A percentile compares a stretch with the other conserved stretches of the same genome.
Evolutionary conservation across 306 rosid genomes (phyloP).

Genomic region (Argentina anserina): DNA sequence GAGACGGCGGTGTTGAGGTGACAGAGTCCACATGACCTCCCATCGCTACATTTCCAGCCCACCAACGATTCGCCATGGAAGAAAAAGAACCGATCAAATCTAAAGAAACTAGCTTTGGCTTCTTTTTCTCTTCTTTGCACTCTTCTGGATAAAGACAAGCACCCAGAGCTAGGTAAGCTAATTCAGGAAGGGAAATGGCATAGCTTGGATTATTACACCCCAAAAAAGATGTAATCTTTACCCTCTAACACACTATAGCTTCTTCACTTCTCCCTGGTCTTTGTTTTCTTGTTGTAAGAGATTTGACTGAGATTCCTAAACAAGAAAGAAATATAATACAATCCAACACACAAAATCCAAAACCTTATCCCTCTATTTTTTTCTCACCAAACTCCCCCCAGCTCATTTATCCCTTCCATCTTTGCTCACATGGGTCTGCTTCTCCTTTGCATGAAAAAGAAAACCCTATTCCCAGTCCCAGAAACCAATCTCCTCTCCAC

Average conservation of each 20-base stretch:
- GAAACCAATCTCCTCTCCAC: constrained; percentile 28
- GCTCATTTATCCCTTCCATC: not conserved
- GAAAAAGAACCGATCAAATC: not conserved
- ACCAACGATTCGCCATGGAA: constrained; percentile 75
- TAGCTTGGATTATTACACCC: constrained; percentile 2
- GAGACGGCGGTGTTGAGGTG: constrained; percentile 46
- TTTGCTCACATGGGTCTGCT: constrained; percentile 29
- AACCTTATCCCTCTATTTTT: constrained; percentile 28
- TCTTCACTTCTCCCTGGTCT: not conserved
- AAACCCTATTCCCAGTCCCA: constrained; percentile 48
- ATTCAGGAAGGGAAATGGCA: not conserved
- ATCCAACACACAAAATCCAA: constrained; percentile 29
- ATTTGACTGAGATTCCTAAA: constrained; percentile 25
- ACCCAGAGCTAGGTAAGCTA: not conserved
- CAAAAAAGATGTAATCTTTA: constrained; percentile 8
- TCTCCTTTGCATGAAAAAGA: constrained; percentile 37
- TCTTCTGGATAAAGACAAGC: constrained; percentile 14
- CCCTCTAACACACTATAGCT: not conserved
- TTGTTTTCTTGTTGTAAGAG: constrained; percentile 8
- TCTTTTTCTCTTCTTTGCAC: not conserved
- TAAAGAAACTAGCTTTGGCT: not conserved
- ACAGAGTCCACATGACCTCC: constrained; percentile 40
- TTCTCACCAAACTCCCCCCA: constrained; percentile 1
- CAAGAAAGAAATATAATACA: not conserved
- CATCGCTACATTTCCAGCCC: constrained; percentile 70